Evolutionary conservation across 495 filamentous ascomycete species (phyloP).

Genomic region (Trichoderma orchidacearum): DNA sequence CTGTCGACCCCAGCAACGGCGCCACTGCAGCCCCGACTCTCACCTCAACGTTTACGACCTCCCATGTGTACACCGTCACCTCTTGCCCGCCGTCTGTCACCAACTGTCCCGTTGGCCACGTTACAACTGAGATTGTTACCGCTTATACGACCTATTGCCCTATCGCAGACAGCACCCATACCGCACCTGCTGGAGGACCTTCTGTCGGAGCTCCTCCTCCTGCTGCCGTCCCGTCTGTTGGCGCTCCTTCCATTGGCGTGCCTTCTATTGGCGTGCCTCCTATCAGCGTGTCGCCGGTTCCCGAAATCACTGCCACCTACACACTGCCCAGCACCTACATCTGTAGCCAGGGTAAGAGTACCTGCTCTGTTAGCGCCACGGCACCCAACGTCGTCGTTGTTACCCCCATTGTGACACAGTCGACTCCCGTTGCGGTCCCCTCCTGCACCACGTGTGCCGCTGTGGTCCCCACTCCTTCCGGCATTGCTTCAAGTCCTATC

Average conservation of each 20-base stretch:
- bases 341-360: not conserved
- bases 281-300: not conserved
- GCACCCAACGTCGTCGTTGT: not conserved
- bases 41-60: slow-evolving; percentile 2
- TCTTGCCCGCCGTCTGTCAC: slow-evolving; percentile 4
- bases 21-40: not conserved
- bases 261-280: too few species aligned
- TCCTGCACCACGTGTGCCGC: not conserved
- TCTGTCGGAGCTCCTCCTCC: too few species aligned
- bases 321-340: not conserved
- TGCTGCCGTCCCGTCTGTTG: too few species aligned
- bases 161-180: not conserved
- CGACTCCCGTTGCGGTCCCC: not conserved
- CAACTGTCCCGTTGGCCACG: slow-evolving; percentile 6
- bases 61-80: slow-evolving; percentile 5
- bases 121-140: slow-evolving; percentile 3
- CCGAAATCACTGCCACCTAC: not conserved
- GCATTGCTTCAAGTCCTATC: not conserved
- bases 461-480: not conserved
- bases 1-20: not conserved
- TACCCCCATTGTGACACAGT: not conserved
- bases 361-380: not conserved
- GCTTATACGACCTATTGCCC: slow-evolving; percentile 5
- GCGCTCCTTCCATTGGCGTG: too few species aligned
- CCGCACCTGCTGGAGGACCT: too few species aligned